phyloP scores from a whole-genome alignment of 163 green algal species.

The Chloroidium sp. region DNA sequence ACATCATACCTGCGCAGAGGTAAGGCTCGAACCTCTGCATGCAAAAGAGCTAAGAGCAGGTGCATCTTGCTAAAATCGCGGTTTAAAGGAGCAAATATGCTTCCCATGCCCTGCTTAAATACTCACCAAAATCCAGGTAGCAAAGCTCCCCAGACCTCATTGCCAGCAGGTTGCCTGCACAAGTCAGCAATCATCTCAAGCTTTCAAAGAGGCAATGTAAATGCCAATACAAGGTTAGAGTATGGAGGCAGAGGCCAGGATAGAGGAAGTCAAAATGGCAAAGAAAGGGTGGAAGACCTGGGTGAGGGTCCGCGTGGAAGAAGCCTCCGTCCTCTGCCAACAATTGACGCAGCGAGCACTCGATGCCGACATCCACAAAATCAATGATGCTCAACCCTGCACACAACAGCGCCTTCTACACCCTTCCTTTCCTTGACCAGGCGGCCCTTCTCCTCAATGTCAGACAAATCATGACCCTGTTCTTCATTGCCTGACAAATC shows the following conservation, averaged over 20 bases:
- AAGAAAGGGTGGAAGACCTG: conserved; percentile 21
- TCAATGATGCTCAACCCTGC: conserved; percentile 74
- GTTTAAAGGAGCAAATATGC: background rate
- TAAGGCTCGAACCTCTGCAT: background rate
- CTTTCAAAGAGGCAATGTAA: too few species aligned
- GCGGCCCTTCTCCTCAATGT: too few species aligned
- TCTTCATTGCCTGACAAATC: too few species aligned
- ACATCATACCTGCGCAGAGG: conserved; percentile 77
- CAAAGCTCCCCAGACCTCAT: conserved; percentile 72
- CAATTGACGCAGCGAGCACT: conserved; percentile 91
- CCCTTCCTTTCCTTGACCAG: too few species aligned
- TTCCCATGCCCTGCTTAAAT: background rate
- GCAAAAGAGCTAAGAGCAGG: background rate
- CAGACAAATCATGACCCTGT: too few species aligned
- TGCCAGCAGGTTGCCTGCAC: conserved; percentile 87
- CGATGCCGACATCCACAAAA: conserved; percentile 88
- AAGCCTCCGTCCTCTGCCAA: conserved; percentile 69
- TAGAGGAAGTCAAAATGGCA: too few species aligned
- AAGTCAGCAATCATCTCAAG: background rate
- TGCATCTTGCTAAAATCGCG: background rate
- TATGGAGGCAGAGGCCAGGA: too few species aligned
- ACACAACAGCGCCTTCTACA: background rate
- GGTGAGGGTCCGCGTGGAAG: conserved; percentile 88
- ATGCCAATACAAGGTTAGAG: too few species aligned
- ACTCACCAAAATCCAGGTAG: conserved; percentile 70